These are phyloP conservation scores for Pseudogymnoascus sp. DNA, from an alignment of 2,329 filamentous ascomycete species.

Conservation along the genomic window DNA sequence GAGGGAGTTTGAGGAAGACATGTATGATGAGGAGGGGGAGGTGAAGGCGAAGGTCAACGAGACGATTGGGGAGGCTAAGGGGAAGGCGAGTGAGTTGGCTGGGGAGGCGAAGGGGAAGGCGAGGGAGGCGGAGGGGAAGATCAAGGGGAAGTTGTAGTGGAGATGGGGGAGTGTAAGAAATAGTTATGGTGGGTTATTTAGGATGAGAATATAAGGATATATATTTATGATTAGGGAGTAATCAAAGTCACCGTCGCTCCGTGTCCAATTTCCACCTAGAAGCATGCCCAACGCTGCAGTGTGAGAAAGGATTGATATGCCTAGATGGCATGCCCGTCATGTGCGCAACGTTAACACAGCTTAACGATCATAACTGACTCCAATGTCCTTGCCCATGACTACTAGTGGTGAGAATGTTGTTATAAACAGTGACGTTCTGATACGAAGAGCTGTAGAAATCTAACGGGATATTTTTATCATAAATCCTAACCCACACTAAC, in stretches of 20 bases:
- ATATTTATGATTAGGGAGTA: neutral
- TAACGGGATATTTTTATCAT: no score
- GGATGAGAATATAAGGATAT: neutral
- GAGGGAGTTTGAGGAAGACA: neutral
- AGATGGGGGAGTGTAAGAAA: neutral
- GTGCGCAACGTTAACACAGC: no score
- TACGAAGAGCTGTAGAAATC: no score
- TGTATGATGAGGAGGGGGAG: constrained; percentile 30
- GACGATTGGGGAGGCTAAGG: constrained; percentile 26
- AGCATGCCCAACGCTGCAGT: no score
- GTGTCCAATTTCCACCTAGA: no score
- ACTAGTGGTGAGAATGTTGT: no score
- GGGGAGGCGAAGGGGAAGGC: constrained; percentile 35
- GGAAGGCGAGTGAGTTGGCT: constrained; percentile 29
- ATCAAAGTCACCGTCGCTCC: neutral
- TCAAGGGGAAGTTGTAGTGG: neutral
- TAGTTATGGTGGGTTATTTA: neutral
- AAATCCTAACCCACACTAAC: neutral
- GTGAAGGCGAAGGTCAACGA: constrained; percentile 35
- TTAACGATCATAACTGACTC: no score
- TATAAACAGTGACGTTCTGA: no score
- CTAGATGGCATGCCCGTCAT: no score
- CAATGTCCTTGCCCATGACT: no score
- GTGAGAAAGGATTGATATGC: no score
- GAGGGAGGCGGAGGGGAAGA: constrained; percentile 19